Percentiles rank a stretch among this genome's conserved stretches.
Evolutionary conservation across 257 asterid genomes (phyloP).

Genomic region (Thymus mandschuricus): DNA sequence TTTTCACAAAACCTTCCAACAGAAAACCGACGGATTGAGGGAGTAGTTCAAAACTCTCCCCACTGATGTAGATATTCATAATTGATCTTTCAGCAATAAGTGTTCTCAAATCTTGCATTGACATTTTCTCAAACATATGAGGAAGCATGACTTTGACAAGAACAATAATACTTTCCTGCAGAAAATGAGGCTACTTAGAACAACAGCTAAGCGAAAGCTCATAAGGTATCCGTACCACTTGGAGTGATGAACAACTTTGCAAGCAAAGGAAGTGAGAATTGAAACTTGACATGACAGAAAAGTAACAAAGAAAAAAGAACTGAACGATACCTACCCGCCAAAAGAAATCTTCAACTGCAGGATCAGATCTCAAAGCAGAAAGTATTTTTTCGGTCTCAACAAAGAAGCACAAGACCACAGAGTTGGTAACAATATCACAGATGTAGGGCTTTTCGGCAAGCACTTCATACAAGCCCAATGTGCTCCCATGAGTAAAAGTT

Average conservation of each 20-base stretch:
- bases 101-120: constrained; percentile 81
- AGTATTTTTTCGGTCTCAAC: constrained; percentile 73
- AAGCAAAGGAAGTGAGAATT: constrained; percentile 3
- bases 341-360: constrained; percentile 92
- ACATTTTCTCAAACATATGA: constrained; percentile 67
- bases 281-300: constrained; percentile 22
- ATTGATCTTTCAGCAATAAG: constrained; percentile 74
- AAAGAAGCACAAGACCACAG: constrained; percentile 81
- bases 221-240: constrained; percentile 18
- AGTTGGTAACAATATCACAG: constrained; percentile 76
- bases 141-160: constrained; percentile 87
- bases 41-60: constrained; percentile 81
- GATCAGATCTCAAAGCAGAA: constrained; percentile 68
- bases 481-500: constrained; percentile 87
- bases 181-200: constrained; percentile 29
- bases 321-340: constrained; percentile 70
- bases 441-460: constrained; percentile 83
- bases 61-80: constrained; percentile 65
- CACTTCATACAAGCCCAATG: constrained; percentile 95
- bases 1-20: constrained; percentile 79
- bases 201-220: constrained; percentile 23
- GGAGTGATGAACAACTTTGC: constrained; percentile 6
- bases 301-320: background rate
- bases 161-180: constrained; percentile 83
- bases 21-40: constrained; percentile 80